Conservation (phyloP, 2,329 filamentous ascomycete species). For the Sclerotinia trifoliorum region DNA sequence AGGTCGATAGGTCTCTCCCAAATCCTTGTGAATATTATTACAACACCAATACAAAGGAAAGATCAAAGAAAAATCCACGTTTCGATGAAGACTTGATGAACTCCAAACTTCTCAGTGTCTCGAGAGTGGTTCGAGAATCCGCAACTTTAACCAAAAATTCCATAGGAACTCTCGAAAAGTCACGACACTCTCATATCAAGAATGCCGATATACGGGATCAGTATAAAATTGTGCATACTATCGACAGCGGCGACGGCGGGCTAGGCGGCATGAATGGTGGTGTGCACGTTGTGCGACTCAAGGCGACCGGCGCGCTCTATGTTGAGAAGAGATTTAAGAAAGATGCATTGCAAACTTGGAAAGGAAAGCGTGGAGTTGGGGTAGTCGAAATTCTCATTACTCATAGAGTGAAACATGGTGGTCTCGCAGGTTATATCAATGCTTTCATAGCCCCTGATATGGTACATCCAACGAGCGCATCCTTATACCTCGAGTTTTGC, state of each 20-base stretch:
- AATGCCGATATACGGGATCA: conserved; percentile 24
- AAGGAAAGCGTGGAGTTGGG: conserved; percentile 2
- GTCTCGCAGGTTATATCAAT: conserved; percentile 30
- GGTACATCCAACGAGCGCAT: conserved; percentile 22
- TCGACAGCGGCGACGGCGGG: conserved; percentile 31
- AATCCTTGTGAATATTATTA: conserved; percentile 19
- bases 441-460: conserved; percentile 27
- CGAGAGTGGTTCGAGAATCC: conserved; percentile 21
- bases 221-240: conserved; percentile 32
- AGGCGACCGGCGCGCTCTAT: conserved; percentile 21
- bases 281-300: conserved; percentile 33
- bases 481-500: conserved; percentile 37
- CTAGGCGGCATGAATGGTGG: conserved; percentile 38
- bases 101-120: conserved; percentile 11
- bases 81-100: conserved; percentile 9
- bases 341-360: not conserved
- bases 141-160: conserved; percentile 20
- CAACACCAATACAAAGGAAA: conserved; percentile 10
- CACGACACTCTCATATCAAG: conserved; percentile 15
- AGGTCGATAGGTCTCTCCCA: conserved; percentile 3
- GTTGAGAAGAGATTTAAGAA: conserved; percentile 31
- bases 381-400: conserved; percentile 32
- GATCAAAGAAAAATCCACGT: conserved; percentile 23
- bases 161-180: conserved; percentile 3
- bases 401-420: conserved; percentile 29